Evolutionary conservation across 2,329 filamentous ascomycete genomes (phyloP).

Genomic region (Cordyceps cicadae): DNA sequence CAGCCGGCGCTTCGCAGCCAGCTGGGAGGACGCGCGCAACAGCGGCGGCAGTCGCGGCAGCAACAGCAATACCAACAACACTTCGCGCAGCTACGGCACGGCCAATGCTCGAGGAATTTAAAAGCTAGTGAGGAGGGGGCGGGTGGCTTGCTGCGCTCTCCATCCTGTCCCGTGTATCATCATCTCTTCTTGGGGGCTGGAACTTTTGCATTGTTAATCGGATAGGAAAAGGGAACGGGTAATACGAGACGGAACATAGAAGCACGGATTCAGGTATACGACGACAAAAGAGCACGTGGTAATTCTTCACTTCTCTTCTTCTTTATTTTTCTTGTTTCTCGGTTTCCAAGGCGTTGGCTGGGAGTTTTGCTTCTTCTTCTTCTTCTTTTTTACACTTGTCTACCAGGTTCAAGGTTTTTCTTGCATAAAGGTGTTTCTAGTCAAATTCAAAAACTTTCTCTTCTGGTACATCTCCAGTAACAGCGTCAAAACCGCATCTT

Average conservation of each 20-base stretch:
- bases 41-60: conserved; percentile 12
- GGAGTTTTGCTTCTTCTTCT: neutral
- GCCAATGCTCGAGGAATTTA: neutral
- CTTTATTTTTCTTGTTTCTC: no score
- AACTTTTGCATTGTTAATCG: conserved; percentile 2
- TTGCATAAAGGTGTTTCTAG: neutral
- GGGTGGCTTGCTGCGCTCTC: neutral
- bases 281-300: neutral
- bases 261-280: neutral
- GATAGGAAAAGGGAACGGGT: neutral
- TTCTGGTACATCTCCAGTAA: neutral
- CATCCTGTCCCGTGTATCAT: neutral
- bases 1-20: conserved; percentile 70
- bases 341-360: neutral
- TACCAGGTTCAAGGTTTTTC: neutral
- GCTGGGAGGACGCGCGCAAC: conserved; percentile 81
- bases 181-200: neutral
- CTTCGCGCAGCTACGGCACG: conserved; percentile 5
- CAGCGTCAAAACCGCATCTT: neutral
- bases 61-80: conserved; percentile 9
- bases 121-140: neutral
- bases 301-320: neutral
- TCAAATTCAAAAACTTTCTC: neutral
- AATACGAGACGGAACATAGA: neutral
- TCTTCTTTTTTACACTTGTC: neutral